Evolutionary conservation across 768 basidiomycete species (phyloP).

Genomic region (Suillus sp.): DNA sequence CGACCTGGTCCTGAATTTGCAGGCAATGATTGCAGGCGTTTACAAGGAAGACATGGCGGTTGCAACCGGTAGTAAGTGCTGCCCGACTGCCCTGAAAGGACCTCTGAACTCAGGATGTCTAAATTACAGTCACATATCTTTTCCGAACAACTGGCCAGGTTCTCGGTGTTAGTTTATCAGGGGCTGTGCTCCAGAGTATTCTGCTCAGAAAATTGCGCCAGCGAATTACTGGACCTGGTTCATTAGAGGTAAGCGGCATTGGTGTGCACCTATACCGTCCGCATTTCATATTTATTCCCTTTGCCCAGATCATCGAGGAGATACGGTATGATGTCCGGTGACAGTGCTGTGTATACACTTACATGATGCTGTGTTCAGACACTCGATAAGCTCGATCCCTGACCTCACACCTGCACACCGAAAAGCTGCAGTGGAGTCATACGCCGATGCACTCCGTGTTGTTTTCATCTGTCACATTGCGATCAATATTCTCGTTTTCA

Average conservation of each 20-base stretch:
- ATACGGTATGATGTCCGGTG: constrained; percentile 51
- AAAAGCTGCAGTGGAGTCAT: constrained; percentile 71
- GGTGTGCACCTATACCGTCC: constrained; percentile 1
- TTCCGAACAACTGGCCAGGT: constrained; percentile 96
- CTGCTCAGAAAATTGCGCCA: constrained; percentile 68
- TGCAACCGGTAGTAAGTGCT: constrained; percentile 83
- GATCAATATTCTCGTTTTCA: constrained; percentile 64
- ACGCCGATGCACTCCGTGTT: constrained; percentile 74
- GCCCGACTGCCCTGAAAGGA: constrained; percentile 9
- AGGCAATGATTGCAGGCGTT: constrained; percentile 89
- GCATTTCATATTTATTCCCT: constrained; percentile 19
- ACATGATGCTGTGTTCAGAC: constrained; percentile 42
- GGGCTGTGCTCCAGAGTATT: constrained; percentile 81
- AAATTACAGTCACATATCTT: constrained; percentile 79
- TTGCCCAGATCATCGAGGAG: constrained; percentile 64
- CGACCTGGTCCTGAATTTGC: constrained; percentile 15
- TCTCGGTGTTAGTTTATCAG: constrained; percentile 87
- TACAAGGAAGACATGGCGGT: constrained; percentile 82
- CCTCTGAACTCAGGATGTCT: constrained; percentile 12
- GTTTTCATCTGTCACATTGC: constrained; percentile 83
- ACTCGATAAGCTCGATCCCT: constrained; percentile 73
- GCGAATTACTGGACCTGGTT: constrained; percentile 75
- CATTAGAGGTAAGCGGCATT: constrained; percentile 60
- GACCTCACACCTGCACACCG: constrained; percentile 54
- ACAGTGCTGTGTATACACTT: constrained; percentile 21